Conservation (phyloP, 192 early-diverging fungal species). For the Entomortierella chlamydospora region DNA sequence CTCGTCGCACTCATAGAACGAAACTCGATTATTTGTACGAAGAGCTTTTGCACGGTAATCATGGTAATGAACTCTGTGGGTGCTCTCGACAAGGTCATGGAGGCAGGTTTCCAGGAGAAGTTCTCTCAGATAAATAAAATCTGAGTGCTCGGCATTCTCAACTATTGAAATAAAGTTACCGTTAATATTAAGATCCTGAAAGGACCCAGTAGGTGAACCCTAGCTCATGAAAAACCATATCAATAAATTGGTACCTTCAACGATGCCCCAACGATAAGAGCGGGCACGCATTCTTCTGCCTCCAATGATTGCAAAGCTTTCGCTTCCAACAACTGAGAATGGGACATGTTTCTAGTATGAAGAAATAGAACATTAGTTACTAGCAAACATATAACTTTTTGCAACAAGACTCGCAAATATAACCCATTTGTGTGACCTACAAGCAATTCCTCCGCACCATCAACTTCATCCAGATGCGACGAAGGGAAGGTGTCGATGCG, state of each 20-base stretch:
- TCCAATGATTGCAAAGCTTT: constrained; percentile 67
- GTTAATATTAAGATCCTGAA: too few species aligned
- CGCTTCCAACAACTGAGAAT: constrained; percentile 85
- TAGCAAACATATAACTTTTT: too few species aligned
- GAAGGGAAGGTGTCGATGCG: constrained; percentile 80
- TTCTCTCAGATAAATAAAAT: constrained; percentile 79
- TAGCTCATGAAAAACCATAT: background rate
- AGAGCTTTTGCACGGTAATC: constrained; percentile 73
- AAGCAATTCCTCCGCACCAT: constrained; percentile 71
- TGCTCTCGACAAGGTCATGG: constrained; percentile 86
- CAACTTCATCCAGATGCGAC: constrained; percentile 76
- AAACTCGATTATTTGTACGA: constrained; percentile 75
- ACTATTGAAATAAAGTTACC: too few species aligned
- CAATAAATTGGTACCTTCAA: constrained; percentile 63
- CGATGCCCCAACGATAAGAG: constrained; percentile 81
- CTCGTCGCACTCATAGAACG: constrained; percentile 85
- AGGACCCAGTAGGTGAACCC: too few species aligned
- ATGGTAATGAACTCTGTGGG: constrained; percentile 82
- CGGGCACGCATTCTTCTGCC: constrained; percentile 74
- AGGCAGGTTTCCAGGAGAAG: constrained; percentile 75
- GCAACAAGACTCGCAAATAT: background rate
- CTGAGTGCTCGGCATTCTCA: constrained; percentile 73
- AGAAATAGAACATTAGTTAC: background rate
- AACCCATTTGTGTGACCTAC: constrained; percentile 40
- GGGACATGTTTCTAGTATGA: constrained; percentile 68